These are phyloP conservation scores for Oryza rufipogon DNA, from an alignment of 176 grass and related monocot species.

Conservation along the genomic window DNA sequence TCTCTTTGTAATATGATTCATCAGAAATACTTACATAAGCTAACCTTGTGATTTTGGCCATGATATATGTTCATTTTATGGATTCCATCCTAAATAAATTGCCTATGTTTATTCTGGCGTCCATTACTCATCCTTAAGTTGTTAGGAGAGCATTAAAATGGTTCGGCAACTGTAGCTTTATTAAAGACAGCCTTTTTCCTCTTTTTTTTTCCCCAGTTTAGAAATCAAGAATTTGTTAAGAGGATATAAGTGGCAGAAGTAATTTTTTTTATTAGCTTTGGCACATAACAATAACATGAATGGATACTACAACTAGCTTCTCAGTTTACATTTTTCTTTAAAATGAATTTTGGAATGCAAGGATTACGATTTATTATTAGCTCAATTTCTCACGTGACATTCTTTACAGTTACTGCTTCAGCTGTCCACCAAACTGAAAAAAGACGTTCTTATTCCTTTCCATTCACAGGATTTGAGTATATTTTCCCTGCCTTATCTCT, in stretches of 20 bases:
- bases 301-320: not conserved
- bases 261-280: not conserved
- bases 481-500: slow-evolving; percentile 29
- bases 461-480: not conserved
- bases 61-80: not conserved
- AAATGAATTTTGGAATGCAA: not conserved
- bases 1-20: slow-evolving; percentile 23
- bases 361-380: not conserved
- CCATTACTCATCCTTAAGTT: slow-evolving; percentile 6
- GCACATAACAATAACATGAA: slow-evolving; percentile 1
- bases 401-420: slow-evolving; percentile 27
- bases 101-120: not conserved
- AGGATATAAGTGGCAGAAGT: not conserved
- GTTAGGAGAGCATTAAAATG: not conserved
- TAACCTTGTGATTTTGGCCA: slow-evolving; percentile 19
- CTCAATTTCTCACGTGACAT: slow-evolving; percentile 14
- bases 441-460: not conserved
- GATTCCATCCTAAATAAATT: not conserved
- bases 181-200: not conserved
- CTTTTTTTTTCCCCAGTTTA: slow-evolving; percentile 7
- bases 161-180: not conserved
- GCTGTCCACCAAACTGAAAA: slow-evolving; percentile 23
- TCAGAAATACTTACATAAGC: slow-evolving; percentile 7
- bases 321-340: not conserved
- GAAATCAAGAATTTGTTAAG: not conserved